Percentiles rank a stretch among this genome's conserved stretches.
Evolutionary conservation across 257 asterid genomes (phyloP).

Genomic region (Nicotiana knightiana): DNA sequence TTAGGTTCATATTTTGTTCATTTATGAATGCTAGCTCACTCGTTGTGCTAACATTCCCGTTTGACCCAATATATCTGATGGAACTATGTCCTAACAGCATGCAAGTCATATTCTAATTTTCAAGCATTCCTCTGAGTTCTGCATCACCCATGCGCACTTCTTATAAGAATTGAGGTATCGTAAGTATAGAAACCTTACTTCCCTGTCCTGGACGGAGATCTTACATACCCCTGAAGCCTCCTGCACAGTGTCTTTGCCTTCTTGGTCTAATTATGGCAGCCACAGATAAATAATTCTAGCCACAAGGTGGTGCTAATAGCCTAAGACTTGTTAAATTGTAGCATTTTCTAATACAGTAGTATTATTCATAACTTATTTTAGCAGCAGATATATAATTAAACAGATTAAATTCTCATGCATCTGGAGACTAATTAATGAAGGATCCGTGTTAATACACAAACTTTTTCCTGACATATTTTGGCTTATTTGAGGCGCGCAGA

Average conservation of each 20-base stretch:
- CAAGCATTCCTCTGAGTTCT: background rate
- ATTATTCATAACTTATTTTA: background rate
- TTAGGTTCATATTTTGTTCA: background rate
- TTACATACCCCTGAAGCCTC: background rate
- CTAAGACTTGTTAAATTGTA: background rate
- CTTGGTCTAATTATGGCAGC: background rate
- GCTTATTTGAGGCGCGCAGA: too few species aligned
- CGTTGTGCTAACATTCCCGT: background rate
- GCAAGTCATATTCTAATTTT: background rate
- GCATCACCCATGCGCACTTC: background rate
- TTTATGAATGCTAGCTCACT: background rate
- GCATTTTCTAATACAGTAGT: background rate
- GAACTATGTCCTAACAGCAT: background rate
- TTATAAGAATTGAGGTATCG: background rate
- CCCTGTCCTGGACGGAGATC: background rate
- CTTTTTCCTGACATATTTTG: background rate
- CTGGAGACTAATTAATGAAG: background rate
- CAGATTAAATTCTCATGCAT: background rate
- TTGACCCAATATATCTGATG: background rate
- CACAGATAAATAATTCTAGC: background rate
- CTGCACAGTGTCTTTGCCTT: background rate
- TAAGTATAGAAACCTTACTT: background rate
- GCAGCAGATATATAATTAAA: background rate
- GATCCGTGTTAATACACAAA: background rate
- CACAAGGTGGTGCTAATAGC: background rate